Base-by-base conservation (phyloP, 2,329 filamentous ascomycete genomes). In the Trichoderma gracile region DNA sequence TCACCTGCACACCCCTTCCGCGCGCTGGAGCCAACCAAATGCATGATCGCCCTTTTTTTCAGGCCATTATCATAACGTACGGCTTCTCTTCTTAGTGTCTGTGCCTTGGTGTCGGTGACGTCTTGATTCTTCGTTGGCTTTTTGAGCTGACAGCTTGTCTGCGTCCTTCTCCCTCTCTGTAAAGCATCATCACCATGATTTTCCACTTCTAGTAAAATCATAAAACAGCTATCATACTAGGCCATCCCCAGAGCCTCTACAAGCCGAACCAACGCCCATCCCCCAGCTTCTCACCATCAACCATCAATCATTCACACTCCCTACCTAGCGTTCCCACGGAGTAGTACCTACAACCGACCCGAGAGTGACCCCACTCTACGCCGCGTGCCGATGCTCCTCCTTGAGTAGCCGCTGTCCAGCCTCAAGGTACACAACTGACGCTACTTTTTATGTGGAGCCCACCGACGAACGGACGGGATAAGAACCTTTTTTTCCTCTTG, bases 381-480 rank as follows among this genome's bases (percentile, higher is more conserved):
- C 59, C 59, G 59, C 38, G 57, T 52, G 42, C 49, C 59, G 57
- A 52, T n/a, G 30, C 30, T 42, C 19, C 57, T 61, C 57, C 57
- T 61, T 53, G 47, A 61, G 57, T 61, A 61, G 57, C 57, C 57
- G 57, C 57, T 53, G 57, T 61, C 57, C 27, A 52, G 25, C 38
- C 33, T 45, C 57, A n/a, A 52, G 33, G 38, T 52, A 52, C 30
- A 27, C 25, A 27, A 27, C 25, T 58, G 45, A 27, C 19, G 30
- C 33, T 19, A 47, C 25, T 5, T 12, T 33, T 59, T 46, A 38
- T 45, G 49, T 27, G 25, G 25, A 27, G 49, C 10, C 42, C 58
- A 25, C 49, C 59, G 52, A 42, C 33, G 33, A 38, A 38, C 33
- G 33, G 42, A 47, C 59, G 59, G 59, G 59, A 62, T 62, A 62